Percentiles rank a stretch among this genome's conserved stretches.
Conservation (phyloP, 257 asterid genomes). For the Nicotiana otophora region DNA sequence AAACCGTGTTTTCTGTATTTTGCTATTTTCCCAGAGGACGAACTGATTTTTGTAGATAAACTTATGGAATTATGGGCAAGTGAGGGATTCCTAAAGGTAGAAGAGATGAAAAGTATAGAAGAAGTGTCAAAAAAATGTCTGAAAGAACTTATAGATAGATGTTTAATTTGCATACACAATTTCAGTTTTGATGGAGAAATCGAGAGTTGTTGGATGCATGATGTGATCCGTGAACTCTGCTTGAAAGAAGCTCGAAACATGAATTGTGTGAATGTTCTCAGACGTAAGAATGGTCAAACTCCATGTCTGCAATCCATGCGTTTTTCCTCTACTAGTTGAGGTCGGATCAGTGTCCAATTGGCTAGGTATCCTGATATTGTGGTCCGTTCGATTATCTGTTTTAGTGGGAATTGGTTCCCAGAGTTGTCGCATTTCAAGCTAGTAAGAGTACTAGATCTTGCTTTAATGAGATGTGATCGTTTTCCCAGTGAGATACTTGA, state of each 20-base stretch:
- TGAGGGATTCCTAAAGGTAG: slow-evolving; percentile 15
- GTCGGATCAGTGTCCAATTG: background rate
- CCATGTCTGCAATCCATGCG: background rate
- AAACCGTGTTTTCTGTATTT: slow-evolving; percentile 8
- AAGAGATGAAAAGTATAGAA: background rate
- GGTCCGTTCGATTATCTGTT: background rate
- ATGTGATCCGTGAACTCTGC: slow-evolving; percentile 8
- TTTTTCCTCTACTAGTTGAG: background rate
- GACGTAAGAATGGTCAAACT: background rate
- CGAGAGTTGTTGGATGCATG: slow-evolving; percentile 7
- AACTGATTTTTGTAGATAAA: background rate
- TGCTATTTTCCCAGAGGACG: background rate
- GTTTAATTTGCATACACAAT: background rate
- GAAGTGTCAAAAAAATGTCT: slow-evolving; percentile 2
- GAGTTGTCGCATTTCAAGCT: background rate
- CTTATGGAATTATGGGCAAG: background rate
- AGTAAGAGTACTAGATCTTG: slow-evolving; percentile 13
- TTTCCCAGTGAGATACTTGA: background rate
- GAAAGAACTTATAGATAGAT: background rate
- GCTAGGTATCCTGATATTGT: background rate
- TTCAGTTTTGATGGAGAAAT: background rate
- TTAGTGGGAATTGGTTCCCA: background rate
- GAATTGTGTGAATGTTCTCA: background rate
- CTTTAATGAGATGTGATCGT: fast-evolving
- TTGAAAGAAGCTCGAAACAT: slow-evolving; percentile 1